Evolutionary conservation across 345 rosid genomes (phyloP).

Genomic region (Eucalyptus leucophloia): DNA sequence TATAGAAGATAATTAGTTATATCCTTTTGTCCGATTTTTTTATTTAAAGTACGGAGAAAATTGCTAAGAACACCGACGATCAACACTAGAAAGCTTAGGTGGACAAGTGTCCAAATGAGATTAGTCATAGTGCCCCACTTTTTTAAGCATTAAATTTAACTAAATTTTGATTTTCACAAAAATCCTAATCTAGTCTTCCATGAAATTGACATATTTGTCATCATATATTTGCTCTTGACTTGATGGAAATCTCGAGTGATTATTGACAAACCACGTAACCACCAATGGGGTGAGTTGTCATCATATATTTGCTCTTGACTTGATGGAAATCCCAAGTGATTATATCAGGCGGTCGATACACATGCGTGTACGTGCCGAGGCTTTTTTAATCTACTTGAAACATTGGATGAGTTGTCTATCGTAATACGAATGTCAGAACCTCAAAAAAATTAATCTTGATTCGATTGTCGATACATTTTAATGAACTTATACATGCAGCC

Average conservation of each 20-base stretch:
- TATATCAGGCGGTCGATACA: fast-evolving
- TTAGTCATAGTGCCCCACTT: neutral
- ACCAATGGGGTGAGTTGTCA: no score
- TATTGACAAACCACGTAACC: no score
- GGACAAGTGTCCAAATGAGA: neutral
- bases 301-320: no score
- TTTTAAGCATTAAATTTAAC: neutral
- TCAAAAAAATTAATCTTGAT: no score
- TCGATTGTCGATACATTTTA: neutral
- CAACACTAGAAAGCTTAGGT: neutral
- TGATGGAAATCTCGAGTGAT: no score
- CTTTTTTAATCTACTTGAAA: neutral
- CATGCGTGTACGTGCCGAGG: neutral
- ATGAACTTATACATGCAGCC: neutral
- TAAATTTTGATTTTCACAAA: no score
- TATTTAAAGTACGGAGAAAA: neutral
- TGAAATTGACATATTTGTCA: no score
- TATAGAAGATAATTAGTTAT: no score
- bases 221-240: neutral
- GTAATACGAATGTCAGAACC: fast-evolving
- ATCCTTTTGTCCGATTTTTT: neutral
- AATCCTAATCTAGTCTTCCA: neutral
- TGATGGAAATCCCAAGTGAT: neutral
- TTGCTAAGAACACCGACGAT: neutral
- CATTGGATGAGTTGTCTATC: fast-evolving